These are phyloP conservation scores for Cryptosporidium sp. DNA, from an alignment of 169 alveolate species.

Conservation along the genomic window DNA sequence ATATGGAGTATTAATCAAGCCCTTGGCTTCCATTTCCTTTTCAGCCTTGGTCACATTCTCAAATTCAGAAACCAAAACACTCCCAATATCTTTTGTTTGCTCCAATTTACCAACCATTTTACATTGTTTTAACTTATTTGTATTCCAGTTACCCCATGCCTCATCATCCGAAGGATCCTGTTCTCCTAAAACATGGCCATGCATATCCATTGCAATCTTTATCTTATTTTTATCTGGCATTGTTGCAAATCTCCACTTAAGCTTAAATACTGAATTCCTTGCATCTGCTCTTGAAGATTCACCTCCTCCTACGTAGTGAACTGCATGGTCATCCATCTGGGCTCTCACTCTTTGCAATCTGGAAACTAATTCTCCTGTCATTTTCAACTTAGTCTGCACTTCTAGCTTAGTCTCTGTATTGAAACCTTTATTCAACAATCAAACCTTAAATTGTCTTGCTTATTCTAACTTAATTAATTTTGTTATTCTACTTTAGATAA, in stretches of 20 bases:
- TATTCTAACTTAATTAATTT: not conserved
- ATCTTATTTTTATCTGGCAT: conserved; percentile 78
- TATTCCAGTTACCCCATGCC: conserved; percentile 79
- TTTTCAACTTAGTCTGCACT: not conserved
- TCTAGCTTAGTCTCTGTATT: not conserved
- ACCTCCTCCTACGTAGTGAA: conserved; percentile 81
- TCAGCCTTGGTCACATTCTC: conserved; percentile 64
- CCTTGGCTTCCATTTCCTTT: conserved; percentile 64
- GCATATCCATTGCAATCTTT: conserved; percentile 76
- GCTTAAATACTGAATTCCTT: conserved; percentile 79
- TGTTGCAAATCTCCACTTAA: conserved; percentile 77
- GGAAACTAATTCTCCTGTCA: conserved; percentile 76
- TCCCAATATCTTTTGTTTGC: conserved; percentile 62
- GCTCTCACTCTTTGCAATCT: conserved; percentile 77
- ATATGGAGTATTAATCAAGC: conserved; percentile 60
- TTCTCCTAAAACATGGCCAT: conserved; percentile 78
- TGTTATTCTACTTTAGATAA: not conserved
- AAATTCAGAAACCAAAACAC: conserved; percentile 61
- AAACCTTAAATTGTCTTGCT: not conserved
- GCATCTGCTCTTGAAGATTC: conserved; percentile 80
- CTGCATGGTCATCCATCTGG: conserved; percentile 79
- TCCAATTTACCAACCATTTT: conserved; percentile 57
- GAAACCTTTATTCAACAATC: not conserved
- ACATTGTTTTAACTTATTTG: conserved; percentile 36
- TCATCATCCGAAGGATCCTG: conserved; percentile 81